Conservation (phyloP, 140 eudicot species). For the Erigeron philadelphicus region DNA sequence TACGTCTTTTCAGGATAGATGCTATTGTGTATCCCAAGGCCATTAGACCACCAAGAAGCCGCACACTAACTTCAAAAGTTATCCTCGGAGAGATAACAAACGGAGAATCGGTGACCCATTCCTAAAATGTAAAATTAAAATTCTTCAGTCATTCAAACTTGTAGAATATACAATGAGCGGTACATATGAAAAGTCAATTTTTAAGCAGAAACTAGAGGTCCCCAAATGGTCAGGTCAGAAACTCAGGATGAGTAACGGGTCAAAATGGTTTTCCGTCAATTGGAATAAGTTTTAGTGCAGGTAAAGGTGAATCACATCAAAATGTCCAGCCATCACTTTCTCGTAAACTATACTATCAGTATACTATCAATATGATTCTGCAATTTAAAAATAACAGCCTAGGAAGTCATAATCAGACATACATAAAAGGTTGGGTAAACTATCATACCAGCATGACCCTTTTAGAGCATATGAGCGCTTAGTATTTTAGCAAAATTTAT, state of each 20-base stretch:
- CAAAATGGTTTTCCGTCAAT: background rate
- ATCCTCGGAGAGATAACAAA: conserved; percentile 95
- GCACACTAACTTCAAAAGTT: conserved; percentile 91
- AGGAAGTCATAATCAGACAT: background rate
- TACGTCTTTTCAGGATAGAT: conserved; percentile 77
- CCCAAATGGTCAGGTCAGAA: background rate
- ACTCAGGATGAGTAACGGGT: background rate
- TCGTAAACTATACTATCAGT: background rate
- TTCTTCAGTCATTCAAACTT: background rate
- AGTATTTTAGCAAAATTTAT: background rate
- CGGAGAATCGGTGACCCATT: conserved; percentile 87
- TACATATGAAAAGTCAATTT: conserved; percentile 10
- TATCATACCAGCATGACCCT: background rate
- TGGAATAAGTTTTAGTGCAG: background rate
- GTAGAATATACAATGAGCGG: background rate
- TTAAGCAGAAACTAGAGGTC: background rate
- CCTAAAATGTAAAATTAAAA: conserved; percentile 44
- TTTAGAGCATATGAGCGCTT: background rate
- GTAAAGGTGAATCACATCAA: background rate
- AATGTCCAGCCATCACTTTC: background rate
- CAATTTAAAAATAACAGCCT: background rate
- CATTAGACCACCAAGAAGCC: conserved; percentile 97
- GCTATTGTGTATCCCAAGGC: conserved; percentile 98
- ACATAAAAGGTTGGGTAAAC: background rate
- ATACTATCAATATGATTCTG: too few relatives aligned